Percentiles rank a stretch among this genome's conserved stretches.
Evolutionary conservation across 1,284 basidiomycete species (phyloP).

Genomic region (Malassezia pachydermatis): DNA sequence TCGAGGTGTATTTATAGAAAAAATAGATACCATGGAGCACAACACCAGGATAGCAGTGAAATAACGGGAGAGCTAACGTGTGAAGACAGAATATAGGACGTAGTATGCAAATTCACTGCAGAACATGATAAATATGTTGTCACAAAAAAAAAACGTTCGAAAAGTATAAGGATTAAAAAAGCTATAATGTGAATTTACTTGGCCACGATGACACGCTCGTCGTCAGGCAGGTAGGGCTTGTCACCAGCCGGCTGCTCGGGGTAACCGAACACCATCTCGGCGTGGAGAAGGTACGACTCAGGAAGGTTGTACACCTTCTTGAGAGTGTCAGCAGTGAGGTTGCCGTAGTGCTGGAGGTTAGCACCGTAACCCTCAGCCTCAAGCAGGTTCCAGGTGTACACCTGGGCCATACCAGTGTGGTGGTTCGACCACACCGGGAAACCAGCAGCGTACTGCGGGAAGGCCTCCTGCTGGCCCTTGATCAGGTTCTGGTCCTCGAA

Average conservation of each 20-base stretch:
- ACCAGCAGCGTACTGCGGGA: conserved; percentile 48
- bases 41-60: too few species aligned
- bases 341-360: conserved; percentile 49
- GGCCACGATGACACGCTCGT: conserved; percentile 48
- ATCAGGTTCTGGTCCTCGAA: conserved; percentile 38
- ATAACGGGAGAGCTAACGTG: too few species aligned
- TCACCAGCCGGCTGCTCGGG: conserved; percentile 41
- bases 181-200: too few species aligned
- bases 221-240: conserved; percentile 49
- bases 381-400: conserved; percentile 51
- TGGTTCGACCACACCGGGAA: conserved; percentile 46
- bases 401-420: conserved; percentile 48
- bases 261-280: conserved; percentile 52
- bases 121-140: too few species aligned
- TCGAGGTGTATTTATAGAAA: too few species aligned
- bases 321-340: conserved; percentile 31
- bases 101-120: too few species aligned
- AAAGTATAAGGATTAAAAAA: not conserved
- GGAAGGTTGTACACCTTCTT: conserved; percentile 47
- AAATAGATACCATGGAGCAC: too few species aligned
- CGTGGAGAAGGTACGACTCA: conserved; percentile 48
- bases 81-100: too few species aligned
- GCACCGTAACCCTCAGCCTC: conserved; percentile 51
- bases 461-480: conserved; percentile 43
- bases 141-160: not conserved